A percentile compares a stretch with the other conserved stretches of the same genome.
Conservation (phyloP, 2,329 filamentous ascomycete species). For the Hypoxylon sp. region DNA sequence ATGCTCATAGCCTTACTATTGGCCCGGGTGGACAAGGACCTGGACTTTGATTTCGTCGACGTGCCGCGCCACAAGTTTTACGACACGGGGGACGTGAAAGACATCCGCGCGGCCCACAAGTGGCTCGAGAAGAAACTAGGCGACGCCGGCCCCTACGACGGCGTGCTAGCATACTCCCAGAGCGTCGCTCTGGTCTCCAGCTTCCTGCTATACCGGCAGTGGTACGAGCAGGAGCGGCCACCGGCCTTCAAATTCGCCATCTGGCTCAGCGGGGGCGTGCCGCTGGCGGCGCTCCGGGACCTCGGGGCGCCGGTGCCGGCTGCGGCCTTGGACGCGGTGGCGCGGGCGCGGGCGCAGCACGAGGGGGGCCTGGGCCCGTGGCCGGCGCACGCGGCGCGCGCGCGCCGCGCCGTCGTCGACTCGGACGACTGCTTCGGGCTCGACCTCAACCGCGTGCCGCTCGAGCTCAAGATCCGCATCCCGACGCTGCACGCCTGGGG, state of each 20-base stretch:
- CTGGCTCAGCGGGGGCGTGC: constrained; percentile 52
- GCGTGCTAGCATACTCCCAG: constrained; percentile 39
- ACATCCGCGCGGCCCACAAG: constrained; percentile 47
- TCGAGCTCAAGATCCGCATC: constrained; percentile 44
- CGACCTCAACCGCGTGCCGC: constrained; percentile 42
- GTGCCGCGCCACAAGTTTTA: constrained; percentile 34
- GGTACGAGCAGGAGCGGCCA: constrained; percentile 42
- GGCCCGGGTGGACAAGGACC: background rate
- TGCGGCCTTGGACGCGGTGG: constrained; percentile 41
- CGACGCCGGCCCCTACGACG: constrained; percentile 40
- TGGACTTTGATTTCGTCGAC: constrained; percentile 38
- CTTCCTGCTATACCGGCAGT: constrained; percentile 51
- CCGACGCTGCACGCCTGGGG: constrained; percentile 44
- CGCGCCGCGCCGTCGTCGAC: constrained; percentile 40
- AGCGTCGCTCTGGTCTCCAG: constrained; percentile 50
- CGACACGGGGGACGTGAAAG: constrained; percentile 31
- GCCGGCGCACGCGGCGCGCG: constrained; percentile 27
- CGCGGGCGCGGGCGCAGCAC: constrained; percentile 34
- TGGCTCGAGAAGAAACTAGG: constrained; percentile 49
- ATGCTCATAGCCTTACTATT: constrained; percentile 8
- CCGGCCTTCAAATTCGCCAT: constrained; percentile 51
- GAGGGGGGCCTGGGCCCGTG: constrained; percentile 26
- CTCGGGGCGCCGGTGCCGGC: constrained; percentile 47
- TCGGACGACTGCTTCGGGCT: constrained; percentile 46
- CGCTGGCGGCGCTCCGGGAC: constrained; percentile 46